Percentiles rank a stretch among this genome's conserved stretches.
Evolutionary conservation across 148 eudicot species (phyloP).

Genomic region (Nepenthes mirabilis): DNA sequence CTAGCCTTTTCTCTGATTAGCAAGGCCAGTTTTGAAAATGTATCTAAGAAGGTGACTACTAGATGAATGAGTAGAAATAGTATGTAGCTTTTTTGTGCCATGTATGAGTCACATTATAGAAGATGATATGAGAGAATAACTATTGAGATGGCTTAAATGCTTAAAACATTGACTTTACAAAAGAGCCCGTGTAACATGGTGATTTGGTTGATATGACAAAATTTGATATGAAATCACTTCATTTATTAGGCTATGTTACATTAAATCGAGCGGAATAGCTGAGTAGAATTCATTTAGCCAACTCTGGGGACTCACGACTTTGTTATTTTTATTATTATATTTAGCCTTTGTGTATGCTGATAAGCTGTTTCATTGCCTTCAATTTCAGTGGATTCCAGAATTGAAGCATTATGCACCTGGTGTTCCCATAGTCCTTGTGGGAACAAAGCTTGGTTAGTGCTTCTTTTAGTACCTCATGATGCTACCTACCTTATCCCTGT

Average conservation of each 20-base stretch:
- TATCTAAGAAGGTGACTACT: conserved; percentile 64
- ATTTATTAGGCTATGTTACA: no score
- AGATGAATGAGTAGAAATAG: not conserved
- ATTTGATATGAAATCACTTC: no score
- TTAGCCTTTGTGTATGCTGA: not conserved
- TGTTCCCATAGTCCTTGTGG: conserved; percentile 93
- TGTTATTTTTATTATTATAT: not conserved
- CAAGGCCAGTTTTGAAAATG: conserved; percentile 96
- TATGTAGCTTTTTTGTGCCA: no score
- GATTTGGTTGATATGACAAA: no score
- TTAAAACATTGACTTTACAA: no score
- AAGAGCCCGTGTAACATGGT: no score
- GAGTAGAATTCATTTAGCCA: no score
- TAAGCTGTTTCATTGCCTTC: not conserved
- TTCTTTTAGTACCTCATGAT: conserved; percentile 2
- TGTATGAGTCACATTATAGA: no score
- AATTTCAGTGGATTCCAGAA: conserved; percentile 93
- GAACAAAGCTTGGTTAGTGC: conserved; percentile 89
- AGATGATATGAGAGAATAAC: no score
- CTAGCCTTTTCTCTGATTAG: conserved; percentile 90
- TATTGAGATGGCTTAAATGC: no score
- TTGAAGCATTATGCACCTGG: conserved; percentile 99
- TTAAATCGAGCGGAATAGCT: no score
- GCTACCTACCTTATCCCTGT: not conserved
- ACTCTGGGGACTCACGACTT: no score